Percentiles rank a stretch among this genome's conserved stretches.
phyloP scores from a whole-genome alignment of 164 flowering plant species.

The grape (Vitis vinifera) region DNA sequence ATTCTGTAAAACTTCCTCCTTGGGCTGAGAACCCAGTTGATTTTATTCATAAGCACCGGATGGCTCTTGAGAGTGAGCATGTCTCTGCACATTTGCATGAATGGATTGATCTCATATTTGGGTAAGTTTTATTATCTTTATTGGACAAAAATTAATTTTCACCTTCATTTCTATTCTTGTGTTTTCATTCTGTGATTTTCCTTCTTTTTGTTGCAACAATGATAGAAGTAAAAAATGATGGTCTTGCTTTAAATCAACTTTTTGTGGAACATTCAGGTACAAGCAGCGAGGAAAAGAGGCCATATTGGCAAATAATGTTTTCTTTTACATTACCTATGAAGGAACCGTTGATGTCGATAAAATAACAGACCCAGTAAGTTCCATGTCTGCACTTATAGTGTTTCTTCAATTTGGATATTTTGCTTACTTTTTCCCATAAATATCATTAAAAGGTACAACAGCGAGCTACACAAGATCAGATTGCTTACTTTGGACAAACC shows the following conservation, averaged over 20 bases:
- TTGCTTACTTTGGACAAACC: slow-evolving; percentile 98
- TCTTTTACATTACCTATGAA: slow-evolving; percentile 96
- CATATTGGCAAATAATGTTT: slow-evolving; percentile 81
- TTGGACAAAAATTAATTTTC: background rate
- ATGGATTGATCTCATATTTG: slow-evolving; percentile 98
- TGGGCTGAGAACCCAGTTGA: slow-evolving; percentile 94
- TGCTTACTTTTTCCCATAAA: slow-evolving; percentile 14
- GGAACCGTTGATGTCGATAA: slow-evolving; percentile 97
- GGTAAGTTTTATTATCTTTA: slow-evolving; percentile 45
- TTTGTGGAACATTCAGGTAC: slow-evolving; percentile 52
- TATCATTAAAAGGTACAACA: slow-evolving; percentile 63
- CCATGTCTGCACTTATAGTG: background rate
- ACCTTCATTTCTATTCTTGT: background rate
- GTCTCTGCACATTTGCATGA: slow-evolving; percentile 97
- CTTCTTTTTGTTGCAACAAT: slow-evolving; percentile 2
- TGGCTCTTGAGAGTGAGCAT: slow-evolving; percentile 98
- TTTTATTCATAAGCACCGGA: slow-evolving; percentile 88
- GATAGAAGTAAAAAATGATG: background rate
- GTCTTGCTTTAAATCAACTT: too few species aligned
- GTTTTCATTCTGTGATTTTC: background rate
- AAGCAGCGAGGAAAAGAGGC: slow-evolving; percentile 99
- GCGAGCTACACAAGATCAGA: slow-evolving; percentile 96
- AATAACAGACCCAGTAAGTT: slow-evolving; percentile 85
- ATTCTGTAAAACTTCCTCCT: slow-evolving; percentile 84
- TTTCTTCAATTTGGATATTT: slow-evolving; percentile 6